These are phyloP conservation scores for Perkinsus marinus DNA, from an alignment of 169 alveolate species.

Conservation along the genomic window DNA sequence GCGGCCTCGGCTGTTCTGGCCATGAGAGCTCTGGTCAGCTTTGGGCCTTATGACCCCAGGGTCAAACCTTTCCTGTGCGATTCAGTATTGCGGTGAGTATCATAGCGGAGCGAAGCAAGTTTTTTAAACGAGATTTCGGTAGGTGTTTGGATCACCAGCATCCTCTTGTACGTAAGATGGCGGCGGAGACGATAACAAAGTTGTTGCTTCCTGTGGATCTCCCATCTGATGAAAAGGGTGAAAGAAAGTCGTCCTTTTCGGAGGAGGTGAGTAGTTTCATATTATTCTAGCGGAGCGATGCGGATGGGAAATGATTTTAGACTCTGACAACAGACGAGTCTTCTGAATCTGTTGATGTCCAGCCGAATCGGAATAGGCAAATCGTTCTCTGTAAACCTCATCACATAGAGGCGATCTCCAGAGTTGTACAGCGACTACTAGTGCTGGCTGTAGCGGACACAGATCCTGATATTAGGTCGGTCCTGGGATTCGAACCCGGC, in stretches of 20 bases:
- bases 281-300: too few species aligned
- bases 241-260: not conserved
- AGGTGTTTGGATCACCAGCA: not conserved
- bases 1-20: not conserved
- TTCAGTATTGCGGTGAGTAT: not conserved
- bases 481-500: not conserved
- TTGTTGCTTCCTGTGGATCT: not conserved
- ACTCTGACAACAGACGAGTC: not conserved
- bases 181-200: not conserved
- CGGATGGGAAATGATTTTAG: not conserved
- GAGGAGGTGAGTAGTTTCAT: not conserved
- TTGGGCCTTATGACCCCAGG: not conserved
- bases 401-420: not conserved
- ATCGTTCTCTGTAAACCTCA: not conserved
- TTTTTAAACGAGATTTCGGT: not conserved
- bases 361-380: not conserved
- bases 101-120: too few species aligned
- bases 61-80: not conserved
- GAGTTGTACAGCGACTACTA: not conserved
- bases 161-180: not conserved
- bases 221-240: not conserved
- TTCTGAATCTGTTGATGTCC: not conserved
- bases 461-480: not conserved
- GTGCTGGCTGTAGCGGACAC: not conserved
- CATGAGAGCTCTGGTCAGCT: not conserved